phyloP scores from a whole-genome alignment of 179 eudicot species.

The Beta corolliflora region DNA sequence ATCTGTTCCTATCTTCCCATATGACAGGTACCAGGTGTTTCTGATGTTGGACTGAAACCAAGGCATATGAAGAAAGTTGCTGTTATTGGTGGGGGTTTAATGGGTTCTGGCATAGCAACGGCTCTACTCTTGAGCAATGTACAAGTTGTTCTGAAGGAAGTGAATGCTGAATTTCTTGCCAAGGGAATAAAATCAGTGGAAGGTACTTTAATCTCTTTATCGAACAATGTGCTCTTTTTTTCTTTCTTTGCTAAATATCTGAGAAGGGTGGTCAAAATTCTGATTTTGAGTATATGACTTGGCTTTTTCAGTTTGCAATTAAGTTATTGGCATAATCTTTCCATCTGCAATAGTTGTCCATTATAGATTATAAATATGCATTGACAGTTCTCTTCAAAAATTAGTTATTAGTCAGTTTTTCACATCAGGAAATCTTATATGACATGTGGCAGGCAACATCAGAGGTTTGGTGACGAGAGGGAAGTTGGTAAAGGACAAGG shows the following conservation, averaged over 20 bases:
- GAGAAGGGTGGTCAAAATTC: neutral
- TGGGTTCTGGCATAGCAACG: constrained; percentile 98
- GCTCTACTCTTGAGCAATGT: constrained; percentile 69
- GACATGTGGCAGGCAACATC: constrained; percentile 61
- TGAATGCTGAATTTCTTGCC: constrained; percentile 71
- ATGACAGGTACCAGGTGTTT: constrained; percentile 83
- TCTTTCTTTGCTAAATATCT: neutral
- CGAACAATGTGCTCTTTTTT: neutral
- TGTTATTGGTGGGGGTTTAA: constrained; percentile 93
- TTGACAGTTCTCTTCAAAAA: neutral
- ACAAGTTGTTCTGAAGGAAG: constrained; percentile 82
- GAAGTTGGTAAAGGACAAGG: constrained; percentile 64
- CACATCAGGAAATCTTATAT: constrained; percentile 10
- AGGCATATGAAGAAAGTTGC: constrained; percentile 76
- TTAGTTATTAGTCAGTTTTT: neutral
- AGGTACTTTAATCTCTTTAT: constrained; percentile 44
- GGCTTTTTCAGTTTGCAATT: neutral
- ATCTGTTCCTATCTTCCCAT: constrained; percentile 1
- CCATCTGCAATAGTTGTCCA: neutral
- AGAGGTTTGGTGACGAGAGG: constrained; percentile 65
- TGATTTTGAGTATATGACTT: neutral
- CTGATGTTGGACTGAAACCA: constrained; percentile 89
- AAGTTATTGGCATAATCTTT: neutral
- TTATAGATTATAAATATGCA: neutral
- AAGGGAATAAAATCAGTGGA: constrained; percentile 68